These are phyloP conservation scores for Cyberlindnera sargentensis DNA, from an alignment of 805 yeast genomes.

Conservation along the genomic window DNA sequence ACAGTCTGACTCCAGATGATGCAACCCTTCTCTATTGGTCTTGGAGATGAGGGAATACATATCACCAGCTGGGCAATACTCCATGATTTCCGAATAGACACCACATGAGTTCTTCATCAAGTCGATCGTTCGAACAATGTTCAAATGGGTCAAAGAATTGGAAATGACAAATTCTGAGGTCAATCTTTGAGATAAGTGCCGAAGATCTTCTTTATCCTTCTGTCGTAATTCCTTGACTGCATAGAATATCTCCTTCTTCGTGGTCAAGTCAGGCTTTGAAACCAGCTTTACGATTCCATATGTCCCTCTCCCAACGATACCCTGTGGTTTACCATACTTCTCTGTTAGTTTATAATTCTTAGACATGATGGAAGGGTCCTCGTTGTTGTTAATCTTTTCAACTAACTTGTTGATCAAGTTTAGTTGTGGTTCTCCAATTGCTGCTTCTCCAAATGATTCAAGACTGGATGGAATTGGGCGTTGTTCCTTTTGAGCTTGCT, in stretches of 20 bases:
- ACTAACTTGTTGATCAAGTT: conserved; percentile 40
- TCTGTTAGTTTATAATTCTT: conserved; percentile 31
- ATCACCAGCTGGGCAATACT: conserved; percentile 87
- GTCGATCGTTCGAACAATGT: conserved; percentile 72
- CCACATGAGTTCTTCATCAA: conserved; percentile 69
- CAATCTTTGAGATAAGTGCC: conserved; percentile 89
- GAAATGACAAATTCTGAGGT: conserved; percentile 90
- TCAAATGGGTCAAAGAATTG: conserved; percentile 65
- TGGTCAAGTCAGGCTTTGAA: conserved; percentile 84
- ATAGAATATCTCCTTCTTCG: conserved; percentile 72
- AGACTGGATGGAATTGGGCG: too few species aligned
- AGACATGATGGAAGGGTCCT: conserved; percentile 8
- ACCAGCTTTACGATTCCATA: conserved; percentile 96
- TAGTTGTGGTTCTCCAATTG: conserved; percentile 44
- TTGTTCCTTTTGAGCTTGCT: conserved; percentile 25
- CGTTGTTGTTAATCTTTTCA: conserved; percentile 37
- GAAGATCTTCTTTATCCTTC: conserved; percentile 91
- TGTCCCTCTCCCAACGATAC: conserved; percentile 87
- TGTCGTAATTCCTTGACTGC: conserved; percentile 94
- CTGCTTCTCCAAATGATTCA: conserved; percentile 24
- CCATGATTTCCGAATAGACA: conserved; percentile 87
- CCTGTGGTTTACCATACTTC: conserved; percentile 46
- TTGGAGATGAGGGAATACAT: conserved; percentile 52
- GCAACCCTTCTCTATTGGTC: conserved; percentile 44
- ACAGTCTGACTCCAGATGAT: conserved; percentile 74